Evolutionary conservation across 371 early-diverging fungal species (phyloP), one percentile per base, ranked within the genome.

Genomic region (Apophysomyces elegans): DNA sequence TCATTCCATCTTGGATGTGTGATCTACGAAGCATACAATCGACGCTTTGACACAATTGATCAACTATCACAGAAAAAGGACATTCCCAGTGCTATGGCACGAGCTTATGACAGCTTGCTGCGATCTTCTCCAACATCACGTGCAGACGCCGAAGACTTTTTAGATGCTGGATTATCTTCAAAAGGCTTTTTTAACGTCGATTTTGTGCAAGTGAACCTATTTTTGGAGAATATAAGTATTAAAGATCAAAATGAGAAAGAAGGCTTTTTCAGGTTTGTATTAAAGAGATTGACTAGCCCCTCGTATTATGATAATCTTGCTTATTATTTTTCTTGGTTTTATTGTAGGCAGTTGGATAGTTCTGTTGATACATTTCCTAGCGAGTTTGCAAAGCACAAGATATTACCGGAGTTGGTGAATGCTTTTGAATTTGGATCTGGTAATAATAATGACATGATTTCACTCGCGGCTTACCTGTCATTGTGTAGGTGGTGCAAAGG

Each of bases 341-440:
- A 45, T 56, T 67, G 39, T 57, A 89, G 83, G 62, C 80, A 85
- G 26, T 64, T 93, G 58, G 86, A 85, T 62, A 64, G 59, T 4
- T 68, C 71, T 5, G 81, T 95, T 18, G 90, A 89, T 21, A 79
- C 82, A 8, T 94, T 93, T 65, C 97, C 97, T 13, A 68, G 74
- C n/a, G 87, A 89, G 37, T 96, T 94, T 74, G 85, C 90, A 63
- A 90, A 89, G 62, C 87, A 92, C 84, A 98, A 97, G 77, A 81
- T 95, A 43, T 72, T 95, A 66, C 98, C 98, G 0, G 96, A 96
- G 72, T 83, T 98, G 32, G 78, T 94, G 38, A 91, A 94, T 37
- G 89, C 95, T 1, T 84, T 97, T 61, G 97, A 96, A 67, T 96
- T 90, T 79, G 98, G 96, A n/a, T 91, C 93, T 8, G 89, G 85